Evolutionary conservation across 1,139 yeast species (phyloP), one percentile per base, ranked within the genome.

Genomic region (Saccharomyces hybrid): DNA sequence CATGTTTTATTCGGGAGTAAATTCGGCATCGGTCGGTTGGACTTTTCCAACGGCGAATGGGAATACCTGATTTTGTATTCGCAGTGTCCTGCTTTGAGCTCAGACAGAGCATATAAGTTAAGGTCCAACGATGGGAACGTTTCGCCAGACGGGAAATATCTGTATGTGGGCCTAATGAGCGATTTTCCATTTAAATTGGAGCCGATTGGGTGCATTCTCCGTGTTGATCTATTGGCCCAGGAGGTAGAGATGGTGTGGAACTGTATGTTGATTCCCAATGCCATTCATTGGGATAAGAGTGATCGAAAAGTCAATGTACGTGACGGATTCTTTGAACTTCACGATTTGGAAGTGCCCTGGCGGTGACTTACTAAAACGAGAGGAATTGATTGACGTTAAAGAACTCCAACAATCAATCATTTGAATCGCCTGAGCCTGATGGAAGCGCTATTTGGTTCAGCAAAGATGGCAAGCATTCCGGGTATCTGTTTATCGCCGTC

Each of bases 61-160:
- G 71, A 74, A 47, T 77, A 76, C 59, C 65, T 80, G 44, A 68
- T 75, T 48, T 63, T 71, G 50, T 85, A 78, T 63, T 50, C 56
- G 16, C 51, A 56, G n/a, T 60, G 66, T 51, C 80, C 84, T 3
- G 56, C 56, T 62, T 68, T 51, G 62, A 49, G 29, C 21, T 19
- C 47, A 5, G 71, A 66, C 7, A 66, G 70, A 27, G 68, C 69
- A 26, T 59, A 53, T 8, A 72, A 78, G 47, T 69, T 84, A 63
- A 75, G 95, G 64, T 82, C 90, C 19, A 86, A 86, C 62, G 95
- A 86, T 64, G 93, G 91, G 0, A 79, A 81, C 51, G 77, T 86
- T 50, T 86, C 85, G 54, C 84, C 86, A 1, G 74, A 81, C 69
- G 91, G 93, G 0, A 76, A 59, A n/a, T 58, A 82, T 59, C 76